Evolutionary conservation across 2,329 filamentous ascomycete species (phyloP).

Genomic region (Ambrosiella beaveri): DNA sequence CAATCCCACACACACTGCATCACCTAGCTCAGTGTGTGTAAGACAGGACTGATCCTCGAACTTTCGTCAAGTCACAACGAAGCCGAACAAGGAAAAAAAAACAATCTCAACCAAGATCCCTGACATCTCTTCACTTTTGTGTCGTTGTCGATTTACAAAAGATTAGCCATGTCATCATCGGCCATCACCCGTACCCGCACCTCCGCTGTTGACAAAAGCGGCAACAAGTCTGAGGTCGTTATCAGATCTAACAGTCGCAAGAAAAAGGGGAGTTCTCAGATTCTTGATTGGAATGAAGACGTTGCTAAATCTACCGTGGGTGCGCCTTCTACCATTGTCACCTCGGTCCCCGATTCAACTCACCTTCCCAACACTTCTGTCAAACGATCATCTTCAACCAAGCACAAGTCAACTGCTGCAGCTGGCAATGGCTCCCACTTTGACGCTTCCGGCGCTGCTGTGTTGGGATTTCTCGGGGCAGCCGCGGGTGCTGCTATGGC

Average conservation of each 20-base stretch:
- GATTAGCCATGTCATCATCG: constrained; percentile 1
- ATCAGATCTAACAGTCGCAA: constrained; percentile 27
- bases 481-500: constrained; percentile 14
- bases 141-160: too few species aligned
- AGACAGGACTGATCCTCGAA: too few species aligned
- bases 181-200: constrained; percentile 19
- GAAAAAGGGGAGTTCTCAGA: constrained; percentile 22
- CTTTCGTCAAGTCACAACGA: too few species aligned
- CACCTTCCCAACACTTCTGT: constrained; percentile 1
- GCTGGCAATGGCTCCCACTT: constrained; percentile 8
- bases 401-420: not conserved
- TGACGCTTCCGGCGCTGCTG: constrained; percentile 6
- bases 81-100: too few species aligned
- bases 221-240: constrained; percentile 68
- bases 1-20: too few species aligned
- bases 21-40: too few species aligned
- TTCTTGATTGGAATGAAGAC: constrained; percentile 34
- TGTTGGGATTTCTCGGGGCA: constrained; percentile 13
- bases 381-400: constrained; percentile 1
- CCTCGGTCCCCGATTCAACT: not conserved
- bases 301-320: constrained; percentile 18
- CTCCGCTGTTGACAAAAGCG: constrained; percentile 61
- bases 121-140: too few species aligned
- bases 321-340: constrained; percentile 5
- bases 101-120: too few species aligned